phyloP scores from a whole-genome alignment of 331 rosid species.

The Quercus lobata region DNA sequence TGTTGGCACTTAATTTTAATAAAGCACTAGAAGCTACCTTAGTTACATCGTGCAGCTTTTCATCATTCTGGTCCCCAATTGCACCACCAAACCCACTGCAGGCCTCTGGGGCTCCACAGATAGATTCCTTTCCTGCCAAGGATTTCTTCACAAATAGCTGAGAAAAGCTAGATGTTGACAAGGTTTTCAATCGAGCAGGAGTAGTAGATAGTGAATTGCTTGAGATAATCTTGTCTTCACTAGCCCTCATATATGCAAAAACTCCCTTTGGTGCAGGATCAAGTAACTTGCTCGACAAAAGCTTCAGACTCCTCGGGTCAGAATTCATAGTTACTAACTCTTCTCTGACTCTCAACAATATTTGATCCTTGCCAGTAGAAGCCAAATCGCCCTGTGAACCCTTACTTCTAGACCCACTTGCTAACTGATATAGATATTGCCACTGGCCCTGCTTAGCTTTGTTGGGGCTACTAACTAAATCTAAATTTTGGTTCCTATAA shows the following conservation, averaged over 20 bases:
- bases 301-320: constrained; percentile 25
- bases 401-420: constrained; percentile 26
- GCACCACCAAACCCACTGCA: constrained; percentile 6
- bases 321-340: constrained; percentile 31
- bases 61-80: constrained; percentile 24
- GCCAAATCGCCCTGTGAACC: constrained; percentile 14
- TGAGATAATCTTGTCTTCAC: constrained; percentile 29
- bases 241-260: constrained; percentile 28
- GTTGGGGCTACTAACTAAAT: constrained; percentile 11
- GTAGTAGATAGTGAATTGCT: constrained; percentile 26
- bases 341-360: constrained; percentile 31
- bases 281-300: constrained; percentile 12
- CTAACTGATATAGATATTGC: constrained; percentile 22
- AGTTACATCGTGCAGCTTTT: constrained; percentile 13
- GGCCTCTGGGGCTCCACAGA: constrained; percentile 26
- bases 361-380: constrained; percentile 30
- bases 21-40: constrained; percentile 18
- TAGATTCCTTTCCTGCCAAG: constrained; percentile 40
- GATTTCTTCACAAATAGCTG: constrained; percentile 30
- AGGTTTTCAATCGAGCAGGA: constrained; percentile 20
- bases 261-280: constrained; percentile 21
- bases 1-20: constrained; percentile 16
- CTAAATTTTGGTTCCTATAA: constrained; percentile 10
- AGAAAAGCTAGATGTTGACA: constrained; percentile 29
- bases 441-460: constrained; percentile 24